phyloP scores from a whole-genome alignment of 805 yeast genomes.

The Cyberlindnera maclurae region DNA sequence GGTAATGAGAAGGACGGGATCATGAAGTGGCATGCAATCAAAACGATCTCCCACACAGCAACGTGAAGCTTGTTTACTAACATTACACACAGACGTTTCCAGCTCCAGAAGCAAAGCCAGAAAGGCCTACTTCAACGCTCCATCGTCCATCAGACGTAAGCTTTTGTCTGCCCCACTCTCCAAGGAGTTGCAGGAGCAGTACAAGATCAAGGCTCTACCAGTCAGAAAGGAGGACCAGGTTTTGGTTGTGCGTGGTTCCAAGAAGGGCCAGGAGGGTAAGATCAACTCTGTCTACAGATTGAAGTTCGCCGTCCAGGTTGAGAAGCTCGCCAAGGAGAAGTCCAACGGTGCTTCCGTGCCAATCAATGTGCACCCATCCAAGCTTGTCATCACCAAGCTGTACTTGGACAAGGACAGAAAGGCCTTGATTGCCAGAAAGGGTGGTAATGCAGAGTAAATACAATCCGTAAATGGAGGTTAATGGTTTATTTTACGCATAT shows the following conservation, averaged over 20 bases:
- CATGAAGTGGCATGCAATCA: too few relatives aligned
- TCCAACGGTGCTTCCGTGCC: constrained; percentile 97
- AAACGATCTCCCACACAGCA: too few relatives aligned
- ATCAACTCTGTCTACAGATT: constrained; percentile 97
- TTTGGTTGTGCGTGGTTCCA: constrained; percentile 94
- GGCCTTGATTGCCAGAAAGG: constrained; percentile 95
- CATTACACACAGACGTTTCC: constrained; percentile 72
- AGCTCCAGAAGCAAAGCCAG: constrained; percentile 99
- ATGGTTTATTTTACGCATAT: too few relatives aligned
- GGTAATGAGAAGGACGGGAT: too few relatives aligned
- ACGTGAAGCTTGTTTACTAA: too few relatives aligned
- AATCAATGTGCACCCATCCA: constrained; percentile 96
- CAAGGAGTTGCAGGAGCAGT: constrained; percentile 96
- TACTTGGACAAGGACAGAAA: constrained; percentile 99
- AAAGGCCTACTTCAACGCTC: constrained; percentile 99
- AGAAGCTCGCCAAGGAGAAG: constrained; percentile 96
- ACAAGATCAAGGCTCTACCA: constrained; percentile 93
- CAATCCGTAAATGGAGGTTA: too few relatives aligned
- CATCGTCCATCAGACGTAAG: constrained; percentile 91
- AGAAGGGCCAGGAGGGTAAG: constrained; percentile 99
- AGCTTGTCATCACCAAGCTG: constrained; percentile 97
- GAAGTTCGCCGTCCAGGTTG: constrained; percentile 93
- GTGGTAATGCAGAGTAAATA: constrained; percentile 89
- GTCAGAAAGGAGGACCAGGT: constrained; percentile 97
- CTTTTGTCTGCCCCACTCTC: constrained; percentile 98